These are phyloP conservation scores for Pelagomonas calceolata DNA, from an alignment of 108 stramenopile species.

Conservation along the genomic window DNA sequence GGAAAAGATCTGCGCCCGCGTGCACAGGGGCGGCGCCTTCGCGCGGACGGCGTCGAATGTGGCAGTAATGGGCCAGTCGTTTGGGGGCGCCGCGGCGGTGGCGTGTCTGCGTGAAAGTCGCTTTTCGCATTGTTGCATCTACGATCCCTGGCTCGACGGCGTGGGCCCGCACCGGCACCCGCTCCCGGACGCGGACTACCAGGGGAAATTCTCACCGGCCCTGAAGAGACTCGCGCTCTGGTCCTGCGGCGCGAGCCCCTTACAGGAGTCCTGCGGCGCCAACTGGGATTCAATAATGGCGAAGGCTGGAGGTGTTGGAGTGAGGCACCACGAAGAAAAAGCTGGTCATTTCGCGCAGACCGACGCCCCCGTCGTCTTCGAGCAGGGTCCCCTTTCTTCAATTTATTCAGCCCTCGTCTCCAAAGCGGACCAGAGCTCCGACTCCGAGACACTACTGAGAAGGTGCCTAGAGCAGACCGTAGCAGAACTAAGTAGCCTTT, in stretches of 20 bases:
- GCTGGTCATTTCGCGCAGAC: not conserved
- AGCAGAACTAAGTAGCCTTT: no score
- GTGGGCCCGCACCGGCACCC: not conserved
- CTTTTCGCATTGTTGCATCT: not conserved
- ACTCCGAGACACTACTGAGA: no score
- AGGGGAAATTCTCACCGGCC: not conserved
- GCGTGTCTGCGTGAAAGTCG: not conserved
- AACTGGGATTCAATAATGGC: not conserved
- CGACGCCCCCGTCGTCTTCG: not conserved
- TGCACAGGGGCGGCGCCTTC: not conserved
- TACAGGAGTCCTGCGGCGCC: not conserved
- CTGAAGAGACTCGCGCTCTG: not conserved
- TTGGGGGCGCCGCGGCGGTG: not conserved
- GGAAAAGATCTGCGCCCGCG: not conserved
- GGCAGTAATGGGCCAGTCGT: not conserved
- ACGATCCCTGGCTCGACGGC: not conserved
- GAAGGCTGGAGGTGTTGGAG: not conserved
- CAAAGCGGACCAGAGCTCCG: not conserved
- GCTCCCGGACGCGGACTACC: not conserved
- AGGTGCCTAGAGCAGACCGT: no score
- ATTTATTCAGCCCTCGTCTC: not conserved
- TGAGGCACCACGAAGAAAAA: not conserved
- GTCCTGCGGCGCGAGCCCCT: not conserved
- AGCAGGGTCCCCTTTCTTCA: not conserved
- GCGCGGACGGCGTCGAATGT: not conserved